A percentile compares a stretch with the other conserved stretches of the same genome.
phyloP scores from a whole-genome alignment of 371 early-diverging fungal species.

The Ordospora colligata region DNA sequence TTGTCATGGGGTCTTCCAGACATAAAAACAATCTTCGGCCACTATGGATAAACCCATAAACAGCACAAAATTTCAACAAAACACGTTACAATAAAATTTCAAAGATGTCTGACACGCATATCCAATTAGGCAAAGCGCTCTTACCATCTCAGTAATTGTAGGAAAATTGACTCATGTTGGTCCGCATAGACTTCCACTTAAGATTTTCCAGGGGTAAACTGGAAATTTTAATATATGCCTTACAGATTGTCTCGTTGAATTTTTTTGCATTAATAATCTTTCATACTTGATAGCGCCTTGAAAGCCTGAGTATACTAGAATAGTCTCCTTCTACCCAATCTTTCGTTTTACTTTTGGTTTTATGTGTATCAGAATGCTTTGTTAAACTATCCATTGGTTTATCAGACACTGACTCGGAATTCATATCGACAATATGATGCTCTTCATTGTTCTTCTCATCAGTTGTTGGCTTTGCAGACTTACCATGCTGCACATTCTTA shows the following conservation, averaged over 20 bases:
- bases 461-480: background rate
- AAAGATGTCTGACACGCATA: background rate
- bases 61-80: background rate
- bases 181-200: background rate
- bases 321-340: background rate
- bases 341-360: too few relatives aligned
- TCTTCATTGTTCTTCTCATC: background rate
- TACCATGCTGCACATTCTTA: background rate
- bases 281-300: background rate
- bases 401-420: too few relatives aligned
- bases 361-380: too few relatives aligned
- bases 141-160: background rate
- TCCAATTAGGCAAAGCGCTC: conserved; percentile 6
- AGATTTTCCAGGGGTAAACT: background rate
- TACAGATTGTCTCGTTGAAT: too few relatives aligned
- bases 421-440: background rate
- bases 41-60: too few relatives aligned
- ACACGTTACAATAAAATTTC: background rate
- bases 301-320: conserved; percentile 2
- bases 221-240: background rate
- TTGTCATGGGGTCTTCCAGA: background rate
- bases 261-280: too few relatives aligned
- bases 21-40: background rate
- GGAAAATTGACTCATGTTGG: background rate
- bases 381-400: too few relatives aligned